Evolutionary conservation across 108 stramenopile species (phyloP).

Genomic region (Nitzschia putrida): DNA sequence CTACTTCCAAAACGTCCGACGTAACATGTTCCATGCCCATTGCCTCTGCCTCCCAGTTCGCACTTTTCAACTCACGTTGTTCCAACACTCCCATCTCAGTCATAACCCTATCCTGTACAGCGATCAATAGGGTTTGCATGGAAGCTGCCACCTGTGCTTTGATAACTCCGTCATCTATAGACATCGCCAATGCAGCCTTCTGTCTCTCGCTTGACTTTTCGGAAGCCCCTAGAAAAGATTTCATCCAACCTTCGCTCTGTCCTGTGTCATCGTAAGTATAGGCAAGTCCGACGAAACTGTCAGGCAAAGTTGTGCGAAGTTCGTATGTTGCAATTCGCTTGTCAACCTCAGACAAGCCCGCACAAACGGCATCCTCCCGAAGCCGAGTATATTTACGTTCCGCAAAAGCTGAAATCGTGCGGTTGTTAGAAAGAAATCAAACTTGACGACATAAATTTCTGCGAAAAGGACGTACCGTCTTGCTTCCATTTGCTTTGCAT

Average conservation of each 20-base stretch:
- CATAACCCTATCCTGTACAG: conserved; percentile 82
- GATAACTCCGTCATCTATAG: conserved; percentile 81
- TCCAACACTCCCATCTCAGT: conserved; percentile 76
- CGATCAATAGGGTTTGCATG: conserved; percentile 70
- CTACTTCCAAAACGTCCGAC: not conserved
- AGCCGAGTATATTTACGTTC: conserved; percentile 77
- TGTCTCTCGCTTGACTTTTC: conserved; percentile 35
- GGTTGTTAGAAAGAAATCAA: not conserved
- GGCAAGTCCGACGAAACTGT: conserved; percentile 78
- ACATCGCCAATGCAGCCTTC: conserved; percentile 63
- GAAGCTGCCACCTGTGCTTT: conserved; percentile 75
- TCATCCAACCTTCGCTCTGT: conserved; percentile 90
- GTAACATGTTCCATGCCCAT: conserved; percentile 12
- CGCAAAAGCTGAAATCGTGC: conserved; percentile 66
- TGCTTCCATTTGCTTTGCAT: conserved; percentile 63
- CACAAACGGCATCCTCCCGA: conserved; percentile 68
- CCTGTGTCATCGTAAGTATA: conserved; percentile 83
- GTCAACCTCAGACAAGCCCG: conserved; percentile 77
- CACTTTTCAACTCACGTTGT: conserved; percentile 72
- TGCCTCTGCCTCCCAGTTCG: conserved; percentile 57
- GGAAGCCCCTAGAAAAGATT: conserved; percentile 64
- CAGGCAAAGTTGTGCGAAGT: conserved; percentile 63
- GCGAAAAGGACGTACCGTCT: conserved; percentile 23
- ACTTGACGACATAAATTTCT: not conserved
- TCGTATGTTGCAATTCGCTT: conserved; percentile 78